phyloP scores from a whole-genome alignment of 2,329 filamentous ascomycete species.

The Cladorrhinum sp. region DNA sequence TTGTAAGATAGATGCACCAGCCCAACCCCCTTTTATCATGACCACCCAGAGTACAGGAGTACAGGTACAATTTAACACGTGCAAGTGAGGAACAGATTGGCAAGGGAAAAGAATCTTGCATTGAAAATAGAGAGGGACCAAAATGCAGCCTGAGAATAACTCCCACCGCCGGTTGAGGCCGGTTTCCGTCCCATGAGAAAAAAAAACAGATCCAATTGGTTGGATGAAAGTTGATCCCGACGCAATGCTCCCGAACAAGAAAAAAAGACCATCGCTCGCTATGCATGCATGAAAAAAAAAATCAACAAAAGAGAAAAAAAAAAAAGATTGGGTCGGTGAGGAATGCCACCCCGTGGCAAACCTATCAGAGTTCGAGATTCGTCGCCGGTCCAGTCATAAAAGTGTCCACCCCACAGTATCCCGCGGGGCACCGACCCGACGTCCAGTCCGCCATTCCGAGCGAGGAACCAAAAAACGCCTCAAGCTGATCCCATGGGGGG shows the following conservation, averaged over 20 bases:
- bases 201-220: not conserved
- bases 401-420: not conserved
- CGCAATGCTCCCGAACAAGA: constrained; percentile 6
- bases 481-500: not conserved
- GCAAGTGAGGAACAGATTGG: not conserved
- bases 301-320: not conserved
- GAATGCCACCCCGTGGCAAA: not conserved
- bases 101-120: not conserved
- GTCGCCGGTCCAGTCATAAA: not conserved
- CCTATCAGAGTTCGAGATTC: not conserved
- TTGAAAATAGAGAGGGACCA: not conserved
- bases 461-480: not conserved
- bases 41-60: not conserved
- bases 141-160: not conserved
- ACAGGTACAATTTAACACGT: not conserved
- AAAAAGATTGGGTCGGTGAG: not conserved
- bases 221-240: not conserved
- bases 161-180: too few relatives aligned
- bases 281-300: constrained; percentile 20
- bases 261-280: constrained; percentile 12
- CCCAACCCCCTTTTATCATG: not conserved
- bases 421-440: not conserved
- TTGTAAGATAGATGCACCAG: not conserved
- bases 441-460: not conserved
- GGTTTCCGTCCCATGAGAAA: not conserved